Evolutionary conservation across 164 flowering plant species (phyloP), one percentile per base, ranked within the genome.

Genomic region (Annona squamosa): DNA sequence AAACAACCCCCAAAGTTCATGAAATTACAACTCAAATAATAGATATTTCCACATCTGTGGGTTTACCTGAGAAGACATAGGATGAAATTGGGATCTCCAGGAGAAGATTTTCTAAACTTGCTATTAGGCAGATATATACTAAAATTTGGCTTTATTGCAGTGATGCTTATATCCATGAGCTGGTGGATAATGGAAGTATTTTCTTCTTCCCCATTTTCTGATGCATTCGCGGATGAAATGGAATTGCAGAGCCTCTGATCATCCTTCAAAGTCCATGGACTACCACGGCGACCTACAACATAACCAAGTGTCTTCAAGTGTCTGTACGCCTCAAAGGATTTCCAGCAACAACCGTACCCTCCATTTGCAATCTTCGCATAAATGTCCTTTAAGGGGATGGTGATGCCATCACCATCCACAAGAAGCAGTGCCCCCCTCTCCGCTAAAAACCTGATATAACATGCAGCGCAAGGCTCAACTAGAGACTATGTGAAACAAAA

Each of bases 41-140:
- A 63, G 6, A 2, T 42, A 68, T n/a, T 7, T 52, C 13, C 59
- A 52, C 59, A 52, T 52, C 9, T 1, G 63, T 44, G 56, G 56
- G 19, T 26, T 56, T 84, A 94, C 97, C 98, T 81, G 17, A 84
- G 68, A 37, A 86, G 52, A 78, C 79, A 87, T 65, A 92, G 77
- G 65, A 84, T 65, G 78, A 87, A 92, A 76, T 71, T 76, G 18
- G 97, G 97, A 76, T 82, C 77, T 19, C 94, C 98, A 10, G 98
- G 96, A 77, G 86, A 80, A 47, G 97, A 86, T 76, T 91, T 92
- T 75, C 74, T 88, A 65, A 95, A 95, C 73, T 86, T 87, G 86
- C 90, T 86, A 75, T 95, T 91, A 41, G 99, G 98, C 62, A 86
- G 85, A 79, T 86, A 92, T 67, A 95, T 90, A 75, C 90, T 92